phyloP scores from a whole-genome alignment of 108 stramenopile species.

The Fistulifera pelliculosa region DNA sequence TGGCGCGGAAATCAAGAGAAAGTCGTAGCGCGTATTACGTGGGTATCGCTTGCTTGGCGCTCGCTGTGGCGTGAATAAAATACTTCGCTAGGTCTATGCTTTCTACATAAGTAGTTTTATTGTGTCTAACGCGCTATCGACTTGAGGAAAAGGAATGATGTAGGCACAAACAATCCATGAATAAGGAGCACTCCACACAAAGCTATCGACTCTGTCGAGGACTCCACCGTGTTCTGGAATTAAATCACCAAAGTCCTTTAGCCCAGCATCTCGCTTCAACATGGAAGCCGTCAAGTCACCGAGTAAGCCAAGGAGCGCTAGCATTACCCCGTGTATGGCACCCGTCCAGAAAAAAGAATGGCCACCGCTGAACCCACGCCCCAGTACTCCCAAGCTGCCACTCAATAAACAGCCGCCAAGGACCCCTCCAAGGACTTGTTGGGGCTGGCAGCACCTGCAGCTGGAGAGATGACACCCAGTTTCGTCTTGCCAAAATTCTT shows the following conservation, averaged over 20 bases:
- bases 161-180: constrained; percentile 65
- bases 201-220: constrained; percentile 93
- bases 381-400: constrained; percentile 58
- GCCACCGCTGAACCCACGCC: constrained; percentile 91
- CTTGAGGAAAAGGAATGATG: constrained; percentile 39
- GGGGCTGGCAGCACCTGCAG: constrained; percentile 88
- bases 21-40: too few species aligned
- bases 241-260: constrained; percentile 95
- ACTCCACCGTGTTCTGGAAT: constrained; percentile 97
- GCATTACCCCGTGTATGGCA: constrained; percentile 68
- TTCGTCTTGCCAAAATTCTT: constrained; percentile 76
- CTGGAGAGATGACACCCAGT: constrained; percentile 61
- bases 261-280: constrained; percentile 92
- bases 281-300: constrained; percentile 96
- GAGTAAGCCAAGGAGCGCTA: constrained; percentile 80
- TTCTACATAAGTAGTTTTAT: too few species aligned
- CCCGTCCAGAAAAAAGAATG: constrained; percentile 75
- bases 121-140: too few species aligned
- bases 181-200: constrained; percentile 91
- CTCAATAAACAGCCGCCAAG: constrained; percentile 79
- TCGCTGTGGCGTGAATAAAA: too few species aligned
- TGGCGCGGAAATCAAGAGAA: too few species aligned
- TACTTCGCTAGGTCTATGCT: too few species aligned
- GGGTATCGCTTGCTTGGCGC: too few species aligned
- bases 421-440: constrained; percentile 95